Conservation (phyloP, 73 alveolate genomes). For the Urostyla sp. region DNA sequence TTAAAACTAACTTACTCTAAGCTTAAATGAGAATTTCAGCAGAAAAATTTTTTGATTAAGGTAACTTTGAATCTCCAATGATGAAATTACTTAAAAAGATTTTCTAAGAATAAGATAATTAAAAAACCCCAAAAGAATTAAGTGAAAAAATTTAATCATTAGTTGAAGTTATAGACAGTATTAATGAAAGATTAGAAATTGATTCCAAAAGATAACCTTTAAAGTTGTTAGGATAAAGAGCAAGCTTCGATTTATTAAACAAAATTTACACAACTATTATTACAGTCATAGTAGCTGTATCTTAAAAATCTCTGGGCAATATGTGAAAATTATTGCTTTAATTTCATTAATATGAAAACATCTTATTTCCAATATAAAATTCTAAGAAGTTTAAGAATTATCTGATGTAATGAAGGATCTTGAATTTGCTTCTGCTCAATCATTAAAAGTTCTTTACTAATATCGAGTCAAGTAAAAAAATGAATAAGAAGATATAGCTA, state of each 20-base stretch:
- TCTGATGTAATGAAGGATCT: slow-evolving; percentile 16
- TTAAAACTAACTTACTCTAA: not conserved
- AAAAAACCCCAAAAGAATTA: not conserved
- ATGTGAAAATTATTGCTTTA: no score
- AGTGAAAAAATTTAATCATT: not conserved
- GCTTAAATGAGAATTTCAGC: not conserved
- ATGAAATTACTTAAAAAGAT: slow-evolving; percentile 2
- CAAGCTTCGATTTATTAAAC: slow-evolving; percentile 19
- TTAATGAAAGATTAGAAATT: slow-evolving; percentile 23
- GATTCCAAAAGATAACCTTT: slow-evolving; percentile 24
- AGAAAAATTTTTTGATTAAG: not conserved
- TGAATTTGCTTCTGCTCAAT: slow-evolving; percentile 19
- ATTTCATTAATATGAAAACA: no score
- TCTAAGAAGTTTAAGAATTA: not conserved
- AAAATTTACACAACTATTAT: slow-evolving; percentile 9
- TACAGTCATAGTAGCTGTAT: slow-evolving; percentile 10
- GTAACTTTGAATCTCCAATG: not conserved
- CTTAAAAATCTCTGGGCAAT: no score
- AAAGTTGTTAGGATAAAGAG: slow-evolving; percentile 14
- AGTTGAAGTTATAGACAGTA: slow-evolving; percentile 14
- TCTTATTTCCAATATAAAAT: no score
- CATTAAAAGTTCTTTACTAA: slow-evolving; percentile 30
- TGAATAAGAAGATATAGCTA: slow-evolving; percentile 39
- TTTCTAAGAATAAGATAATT: not conserved
- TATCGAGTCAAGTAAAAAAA: not conserved